phyloP scores from a whole-genome alignment of 139 green algal species.

The Tetradesmus obliquus region DNA sequence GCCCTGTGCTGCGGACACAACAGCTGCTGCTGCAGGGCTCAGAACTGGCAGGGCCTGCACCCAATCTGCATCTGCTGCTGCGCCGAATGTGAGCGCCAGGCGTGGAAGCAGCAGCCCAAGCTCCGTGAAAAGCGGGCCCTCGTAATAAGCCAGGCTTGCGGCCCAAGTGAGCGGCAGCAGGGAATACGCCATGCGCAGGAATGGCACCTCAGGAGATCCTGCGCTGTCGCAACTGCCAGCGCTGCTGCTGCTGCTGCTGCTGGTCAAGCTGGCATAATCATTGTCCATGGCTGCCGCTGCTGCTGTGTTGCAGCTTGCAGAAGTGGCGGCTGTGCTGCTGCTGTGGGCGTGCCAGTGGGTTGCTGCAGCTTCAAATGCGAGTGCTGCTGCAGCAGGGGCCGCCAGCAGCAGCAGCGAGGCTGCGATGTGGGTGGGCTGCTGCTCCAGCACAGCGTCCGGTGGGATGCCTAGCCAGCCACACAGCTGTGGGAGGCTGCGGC shows the following conservation, averaged over 20 bases:
- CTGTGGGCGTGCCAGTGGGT: background rate
- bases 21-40: conserved; percentile 39
- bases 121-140: conserved; percentile 61
- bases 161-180: conserved; percentile 78
- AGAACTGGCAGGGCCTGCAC: conserved; percentile 35
- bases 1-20: conserved; percentile 64
- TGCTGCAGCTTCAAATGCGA: conserved; percentile 45
- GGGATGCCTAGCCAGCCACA: conserved; percentile 44
- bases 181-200: conserved; percentile 60
- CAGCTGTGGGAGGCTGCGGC: conserved; percentile 58
- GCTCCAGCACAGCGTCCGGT: background rate
- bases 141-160: conserved; percentile 68
- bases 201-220: background rate
- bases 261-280: background rate
- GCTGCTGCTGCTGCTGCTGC: background rate
- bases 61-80: background rate
- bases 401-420: conserved; percentile 55
- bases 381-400: conserved; percentile 53
- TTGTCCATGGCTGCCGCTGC: background rate
- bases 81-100: background rate
- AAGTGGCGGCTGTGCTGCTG: background rate
- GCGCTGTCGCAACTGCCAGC: background rate
- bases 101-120: conserved; percentile 57
- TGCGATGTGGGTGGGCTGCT: conserved; percentile 50
- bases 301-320: background rate